Conservation (phyloP, 2,329 filamentous ascomycete species). For the Paraconiothyrium brasiliense region DNA sequence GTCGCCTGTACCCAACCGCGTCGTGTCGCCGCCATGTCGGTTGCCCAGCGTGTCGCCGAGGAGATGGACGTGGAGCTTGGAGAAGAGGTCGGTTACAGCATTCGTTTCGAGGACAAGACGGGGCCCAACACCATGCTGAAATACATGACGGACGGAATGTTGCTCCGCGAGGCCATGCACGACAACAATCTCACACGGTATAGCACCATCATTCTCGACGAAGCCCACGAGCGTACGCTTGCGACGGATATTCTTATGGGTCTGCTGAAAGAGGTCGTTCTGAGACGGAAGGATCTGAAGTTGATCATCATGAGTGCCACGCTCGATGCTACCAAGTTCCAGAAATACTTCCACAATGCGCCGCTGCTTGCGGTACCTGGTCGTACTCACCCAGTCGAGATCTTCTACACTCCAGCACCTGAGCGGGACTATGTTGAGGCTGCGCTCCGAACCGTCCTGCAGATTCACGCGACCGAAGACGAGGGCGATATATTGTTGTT, state of each 20-base stretch:
- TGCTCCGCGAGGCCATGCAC: conserved; percentile 92
- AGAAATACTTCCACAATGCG: conserved; percentile 94
- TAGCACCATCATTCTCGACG: conserved; percentile 97
- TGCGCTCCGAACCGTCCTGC: conserved; percentile 90
- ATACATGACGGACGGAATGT: conserved; percentile 99
- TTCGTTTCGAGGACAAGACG: conserved; percentile 96
- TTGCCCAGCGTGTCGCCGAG: conserved; percentile 94
- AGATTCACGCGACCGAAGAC: conserved; percentile 92
- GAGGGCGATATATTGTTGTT: conserved; percentile 95
- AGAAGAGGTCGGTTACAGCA: conserved; percentile 94
- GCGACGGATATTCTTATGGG: conserved; percentile 95
- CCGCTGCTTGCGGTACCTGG: conserved; percentile 93
- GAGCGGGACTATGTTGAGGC: conserved; percentile 98
- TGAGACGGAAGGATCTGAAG: conserved; percentile 85
- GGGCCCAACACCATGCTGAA: conserved; percentile 91
- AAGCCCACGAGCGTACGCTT: conserved; percentile 97
- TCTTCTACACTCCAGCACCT: conserved; percentile 96
- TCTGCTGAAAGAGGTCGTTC: conserved; percentile 90
- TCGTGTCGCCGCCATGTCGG: conserved; percentile 96
- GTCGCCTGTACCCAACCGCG: conserved; percentile 97
- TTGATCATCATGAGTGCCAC: conserved; percentile 97
- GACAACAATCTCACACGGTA: conserved; percentile 90
- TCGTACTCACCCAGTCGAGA: conserved; percentile 94
- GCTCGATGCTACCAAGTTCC: conserved; percentile 96
- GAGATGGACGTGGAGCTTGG: conserved; percentile 93